Base-by-base conservation (phyloP, 768 basidiomycete species). In the Phanerodontia chrysosporium region DNA sequence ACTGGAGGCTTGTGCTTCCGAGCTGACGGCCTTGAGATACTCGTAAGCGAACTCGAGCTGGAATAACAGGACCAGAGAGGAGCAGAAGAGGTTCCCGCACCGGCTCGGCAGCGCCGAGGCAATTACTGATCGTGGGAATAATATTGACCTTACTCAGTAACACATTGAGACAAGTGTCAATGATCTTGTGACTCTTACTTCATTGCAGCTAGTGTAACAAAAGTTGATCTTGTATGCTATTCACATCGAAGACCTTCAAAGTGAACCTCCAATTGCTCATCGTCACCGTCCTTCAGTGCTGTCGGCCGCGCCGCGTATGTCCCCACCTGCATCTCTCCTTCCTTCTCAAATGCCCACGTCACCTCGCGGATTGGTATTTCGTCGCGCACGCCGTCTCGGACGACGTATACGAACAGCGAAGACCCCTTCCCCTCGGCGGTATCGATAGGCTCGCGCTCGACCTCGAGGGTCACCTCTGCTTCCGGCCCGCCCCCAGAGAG, bases 371-470 rank as follows among this genome's bases (percentile, higher is more conserved):
- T 44, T 3, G 57, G 57, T 3, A 69, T 52, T 36, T 64, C 62
- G 27, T 35, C 58, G 14, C 65, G 36, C 59, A 58, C 58, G 16
- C 55, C 62, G 3, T 62, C 58, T 13, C 57, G 39, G 3, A 69
- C 56, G 21, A 64, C 27, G 56, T 70, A 68, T n/a, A 70, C 62
- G 65, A 67, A 71, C 59, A 70, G 46, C 39, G 66, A 66, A 21
- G 67, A 46, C 8, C 66, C 61, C 1, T 18, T 24, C 6, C 51
- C 49, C 27, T 42, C 29, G 29, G 7, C 32, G 35, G n/a, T 36
- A 22, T 62, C 60, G 30, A 49, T 49, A n/a, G 24, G 32, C 39
- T 68, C 67, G 25, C 68, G 49, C 45, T 61, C 65, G 21, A 68
- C 39, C 46, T 67, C 65, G 25, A 69, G 56, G 8, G 65, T 67